Percentiles rank a stretch among this genome's conserved stretches.
Conservation (phyloP, 768 basidiomycete genomes). For the Pisolithus orientalis region DNA sequence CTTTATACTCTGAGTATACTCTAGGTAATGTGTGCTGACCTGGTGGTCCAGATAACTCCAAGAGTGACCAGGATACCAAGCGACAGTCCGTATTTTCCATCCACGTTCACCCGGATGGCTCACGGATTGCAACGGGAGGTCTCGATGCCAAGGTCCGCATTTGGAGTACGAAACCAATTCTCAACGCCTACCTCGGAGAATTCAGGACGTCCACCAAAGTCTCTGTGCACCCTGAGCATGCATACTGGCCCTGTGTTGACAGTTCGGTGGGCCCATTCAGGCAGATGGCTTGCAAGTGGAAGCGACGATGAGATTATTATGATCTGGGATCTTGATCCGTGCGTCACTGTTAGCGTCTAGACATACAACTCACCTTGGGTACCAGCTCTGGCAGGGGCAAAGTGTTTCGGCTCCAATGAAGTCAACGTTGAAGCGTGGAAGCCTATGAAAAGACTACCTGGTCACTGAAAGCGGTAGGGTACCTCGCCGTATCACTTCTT, state of each 20-base stretch:
- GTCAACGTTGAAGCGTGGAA: slow-evolving; percentile 98
- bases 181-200: slow-evolving; percentile 65
- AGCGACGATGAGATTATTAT: slow-evolving; percentile 94
- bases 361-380: slow-evolving; percentile 3
- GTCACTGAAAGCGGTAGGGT: slow-evolving; percentile 87
- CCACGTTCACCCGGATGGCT: slow-evolving; percentile 92
- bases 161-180: slow-evolving; percentile 94
- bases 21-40: too few species aligned
- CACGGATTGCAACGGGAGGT: slow-evolving; percentile 94
- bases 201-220: slow-evolving; percentile 72
- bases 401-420: slow-evolving; percentile 93
- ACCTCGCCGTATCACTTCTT: background rate
- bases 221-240: slow-evolving; percentile 85
- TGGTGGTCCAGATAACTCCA: slow-evolving; percentile 34
- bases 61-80: slow-evolving; percentile 55
- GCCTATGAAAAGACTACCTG: slow-evolving; percentile 83
- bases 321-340: slow-evolving; percentile 98
- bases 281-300: slow-evolving; percentile 90
- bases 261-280: slow-evolving; percentile 91
- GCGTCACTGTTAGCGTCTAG: slow-evolving; percentile 26
- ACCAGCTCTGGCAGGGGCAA: slow-evolving; percentile 71
- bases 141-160: slow-evolving; percentile 94
- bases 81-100: slow-evolving; percentile 86
- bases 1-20: too few species aligned
- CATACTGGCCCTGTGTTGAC: slow-evolving; percentile 91